Evolutionary conservation across 2,329 filamentous ascomycete genomes (phyloP), one percentile per base, ranked within the genome.

Genomic region (Fusarium floridanum): DNA sequence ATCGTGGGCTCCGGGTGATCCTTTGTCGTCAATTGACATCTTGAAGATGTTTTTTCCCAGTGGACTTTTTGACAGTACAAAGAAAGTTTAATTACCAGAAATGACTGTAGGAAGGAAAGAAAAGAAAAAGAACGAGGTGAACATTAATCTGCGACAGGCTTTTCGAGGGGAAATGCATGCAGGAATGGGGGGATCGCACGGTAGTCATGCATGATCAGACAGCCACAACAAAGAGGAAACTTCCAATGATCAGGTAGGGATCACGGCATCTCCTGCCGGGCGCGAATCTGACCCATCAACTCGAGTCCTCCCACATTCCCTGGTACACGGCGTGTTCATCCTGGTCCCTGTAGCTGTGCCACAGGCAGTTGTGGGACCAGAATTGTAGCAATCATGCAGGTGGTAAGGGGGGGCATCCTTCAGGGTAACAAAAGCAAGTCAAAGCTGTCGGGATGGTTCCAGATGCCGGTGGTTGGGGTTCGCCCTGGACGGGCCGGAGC

Each of bases 11-110:
- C 63, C 68, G 1, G 65, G 14, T 1, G 70, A 72, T 34, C 22
- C 41, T 22, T 77, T 77, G 17, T 64, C 62, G 34, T 65, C 68
- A 17, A 12, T 56, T 29, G 75, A 61, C 75, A 77, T 77, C 4
- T 34, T 69, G 37, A 2, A 27, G 36, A 17, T 36, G 34, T 48
- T 48, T 32, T 10, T 32, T 63, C 53, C 7, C 12, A 14, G 57
- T 17, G 2, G 2, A 39, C 24, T 36, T 41, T 41, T n/a, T 48
- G 36, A 16, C n/a, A 37, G 56, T 16, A 53, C 36, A 22, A 34
- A 10, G 4, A 34, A 10, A 7, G 17, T 53, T 29, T 29, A 14
- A 34, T 34, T 45, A 29, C 24, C 17, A 53, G 24, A 53, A 53
- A 32, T 12, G 11, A 53, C 24, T 29, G 32, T 62, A 41, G 45